Conservation (phyloP, 768 basidiomycete genomes). For the Tricholoma terreum region DNA sequence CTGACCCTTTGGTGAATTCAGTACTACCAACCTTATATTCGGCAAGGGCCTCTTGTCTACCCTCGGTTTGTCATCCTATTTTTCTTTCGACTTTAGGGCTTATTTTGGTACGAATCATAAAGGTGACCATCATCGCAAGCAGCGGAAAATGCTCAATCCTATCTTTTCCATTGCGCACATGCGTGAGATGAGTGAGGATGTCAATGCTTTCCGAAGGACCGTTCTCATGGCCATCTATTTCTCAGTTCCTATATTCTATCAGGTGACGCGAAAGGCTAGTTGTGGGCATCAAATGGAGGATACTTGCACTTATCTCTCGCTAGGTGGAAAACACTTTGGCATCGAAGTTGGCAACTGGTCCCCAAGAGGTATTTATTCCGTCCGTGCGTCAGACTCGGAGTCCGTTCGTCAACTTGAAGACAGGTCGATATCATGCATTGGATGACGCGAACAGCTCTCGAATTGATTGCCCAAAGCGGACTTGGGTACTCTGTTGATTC, state of each 20-base stretch:
- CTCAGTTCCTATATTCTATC: too few relatives aligned
- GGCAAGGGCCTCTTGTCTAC: slow-evolving; percentile 5
- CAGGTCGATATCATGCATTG: slow-evolving; percentile 26
- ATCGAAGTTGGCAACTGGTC: slow-evolving; percentile 6
- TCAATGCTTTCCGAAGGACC: neutral
- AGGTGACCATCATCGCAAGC: slow-evolving; percentile 20
- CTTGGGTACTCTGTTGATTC: slow-evolving; percentile 31
- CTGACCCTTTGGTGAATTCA: too few relatives aligned
- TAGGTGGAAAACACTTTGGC: slow-evolving; percentile 4
- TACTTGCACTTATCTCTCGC: neutral
- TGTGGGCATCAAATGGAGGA: too few relatives aligned
- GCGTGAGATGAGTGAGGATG: slow-evolving; percentile 20
- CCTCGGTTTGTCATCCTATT: neutral
- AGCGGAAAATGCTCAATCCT: slow-evolving; percentile 36
- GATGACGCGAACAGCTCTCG: slow-evolving; percentile 28
- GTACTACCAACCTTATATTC: neutral
- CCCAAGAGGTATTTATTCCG: slow-evolving; percentile 12
- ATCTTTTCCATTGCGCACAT: slow-evolving; percentile 35
- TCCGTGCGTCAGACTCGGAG: too few relatives aligned
- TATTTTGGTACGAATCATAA: neutral
- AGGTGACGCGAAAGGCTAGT: slow-evolving; percentile 15
- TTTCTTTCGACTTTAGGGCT: too few relatives aligned
- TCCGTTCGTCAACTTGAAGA: neutral
- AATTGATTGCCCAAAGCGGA: slow-evolving; percentile 29
- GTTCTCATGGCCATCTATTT: neutral